Evolutionary conservation across 805 yeast species (phyloP), one percentile per base, ranked within the genome.

Genomic region (Gaillardinia entomophila): DNA sequence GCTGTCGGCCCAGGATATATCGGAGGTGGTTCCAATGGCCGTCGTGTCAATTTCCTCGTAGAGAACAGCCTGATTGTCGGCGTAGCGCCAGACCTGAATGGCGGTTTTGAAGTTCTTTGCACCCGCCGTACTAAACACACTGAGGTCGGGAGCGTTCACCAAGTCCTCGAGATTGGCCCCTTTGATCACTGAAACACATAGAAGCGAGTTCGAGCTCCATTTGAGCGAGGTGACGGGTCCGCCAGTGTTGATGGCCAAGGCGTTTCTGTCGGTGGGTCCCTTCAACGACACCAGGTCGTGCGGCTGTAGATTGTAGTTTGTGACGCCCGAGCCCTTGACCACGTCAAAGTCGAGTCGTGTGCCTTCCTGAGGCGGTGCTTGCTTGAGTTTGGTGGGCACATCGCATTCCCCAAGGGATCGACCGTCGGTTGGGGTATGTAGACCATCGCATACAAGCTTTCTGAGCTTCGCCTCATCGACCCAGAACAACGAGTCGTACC

Each of bases 201-300:
- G 60, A 0, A 41, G 36, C 2, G 49, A 43, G 27, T 46, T 42
- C 1, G 60, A 63, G 4, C 66, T 43, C 86, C 86, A 80, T 7
- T 71, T 68, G 36, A 71, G 46, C 14, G 75, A 70, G 0, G 82
- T 69, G 1, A 77, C 57, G 6, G 67, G 51, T 0, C 75, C 74
- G 1, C 83, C 82, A 0, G 66, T 57, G 42, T 75, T 73, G 12
- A 71, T 30, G 2, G 73, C 55, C 7, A 61, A 45, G 0, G 73
- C 73, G 12, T 48, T 53, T 18, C 72, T 54, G 24, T 32, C 38
- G 16, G 33, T 23, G 4, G 46, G 33, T 2, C 49, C 52, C 31
- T 27, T 28, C 55, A 35, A 10, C 10, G 24, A 12, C 22, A 14
- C 10, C 24, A 22, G 1, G 19, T 26, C 13, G 36, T 44, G 3